Conservation (phyloP, 805 yeast species). For the Starmerella sirachaensis region DNA sequence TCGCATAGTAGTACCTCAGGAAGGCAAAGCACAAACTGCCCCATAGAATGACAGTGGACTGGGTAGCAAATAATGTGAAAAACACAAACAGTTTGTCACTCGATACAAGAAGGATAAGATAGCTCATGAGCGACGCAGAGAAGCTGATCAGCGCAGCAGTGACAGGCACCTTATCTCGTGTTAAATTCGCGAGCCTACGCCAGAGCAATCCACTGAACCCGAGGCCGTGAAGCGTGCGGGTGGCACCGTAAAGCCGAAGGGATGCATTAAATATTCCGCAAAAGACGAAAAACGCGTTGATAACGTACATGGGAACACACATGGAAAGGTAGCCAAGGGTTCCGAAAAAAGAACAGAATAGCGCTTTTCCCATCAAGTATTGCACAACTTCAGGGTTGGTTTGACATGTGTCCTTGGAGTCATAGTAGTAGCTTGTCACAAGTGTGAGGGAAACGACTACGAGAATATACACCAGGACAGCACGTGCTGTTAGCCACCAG, state of each 20-base stretch:
- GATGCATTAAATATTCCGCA: constrained; percentile 10
- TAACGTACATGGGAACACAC: constrained; percentile 8
- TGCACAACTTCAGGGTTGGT: not conserved
- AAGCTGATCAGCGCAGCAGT: constrained; percentile 6
- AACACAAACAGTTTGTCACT: not conserved
- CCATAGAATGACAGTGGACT: constrained; percentile 47
- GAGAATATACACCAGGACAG: constrained; percentile 7
- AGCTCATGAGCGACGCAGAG: constrained; percentile 5
- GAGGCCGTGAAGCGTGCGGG: constrained; percentile 17
- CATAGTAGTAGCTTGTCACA: constrained; percentile 4
- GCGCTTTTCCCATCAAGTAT: constrained; percentile 8
- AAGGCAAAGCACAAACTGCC: constrained; percentile 51
- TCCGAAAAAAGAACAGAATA: constrained; percentile 12
- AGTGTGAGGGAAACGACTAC: constrained; percentile 11
- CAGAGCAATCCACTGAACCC: constrained; percentile 10
- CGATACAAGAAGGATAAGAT: constrained; percentile 1
- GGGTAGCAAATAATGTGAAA: constrained; percentile 8
- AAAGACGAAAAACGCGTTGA: constrained; percentile 13
- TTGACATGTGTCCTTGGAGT: not conserved
- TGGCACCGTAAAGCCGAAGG: constrained; percentile 15
- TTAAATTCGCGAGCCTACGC: constrained; percentile 5
- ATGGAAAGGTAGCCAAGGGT: constrained; percentile 4
- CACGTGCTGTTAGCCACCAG: constrained; percentile 7
- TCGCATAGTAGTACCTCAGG: constrained; percentile 48
- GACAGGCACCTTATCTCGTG: constrained; percentile 16